Percentiles rank a stretch among this genome's conserved stretches.
Evolutionary conservation across 1,139 yeast species (phyloP).

Genomic region (Saccharomyces hybrid): DNA sequence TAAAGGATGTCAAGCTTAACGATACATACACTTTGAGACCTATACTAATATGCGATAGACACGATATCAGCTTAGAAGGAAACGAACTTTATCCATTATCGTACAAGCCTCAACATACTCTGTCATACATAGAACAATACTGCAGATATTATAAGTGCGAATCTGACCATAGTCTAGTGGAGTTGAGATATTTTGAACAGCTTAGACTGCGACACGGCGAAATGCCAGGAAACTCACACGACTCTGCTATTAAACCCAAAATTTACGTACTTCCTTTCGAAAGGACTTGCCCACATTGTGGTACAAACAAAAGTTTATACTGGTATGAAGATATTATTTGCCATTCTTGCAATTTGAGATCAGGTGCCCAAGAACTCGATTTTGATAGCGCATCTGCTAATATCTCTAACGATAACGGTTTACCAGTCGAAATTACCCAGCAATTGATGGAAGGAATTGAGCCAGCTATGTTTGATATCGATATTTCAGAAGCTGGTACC

Average conservation of each 20-base stretch:
- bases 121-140: conserved; percentile 12
- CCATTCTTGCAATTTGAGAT: conserved; percentile 17
- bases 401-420: not conserved
- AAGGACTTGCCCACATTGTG: conserved; percentile 13
- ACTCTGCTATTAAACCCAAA: not conserved
- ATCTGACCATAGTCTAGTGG: conserved; percentile 6
- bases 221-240: not conserved
- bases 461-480: not conserved
- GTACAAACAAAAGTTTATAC: conserved; percentile 9
- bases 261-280: not conserved
- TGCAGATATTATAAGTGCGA: conserved; percentile 9
- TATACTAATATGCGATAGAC: conserved; percentile 15
- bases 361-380: not conserved
- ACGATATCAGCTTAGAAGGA: conserved; percentile 2
- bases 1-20: conserved; percentile 3
- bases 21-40: conserved; percentile 11
- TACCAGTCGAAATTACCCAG: not conserved
- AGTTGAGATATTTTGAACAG: conserved; percentile 12
- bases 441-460: not conserved
- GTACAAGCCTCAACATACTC: not conserved
- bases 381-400: not conserved
- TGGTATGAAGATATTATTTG: conserved; percentile 19
- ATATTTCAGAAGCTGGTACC: not conserved
- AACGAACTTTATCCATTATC: conserved; percentile 5
- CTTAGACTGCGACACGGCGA: not conserved